phyloP scores from a whole-genome alignment of 345 rosid genomes.

The Aquilaria yunnanensis region DNA sequence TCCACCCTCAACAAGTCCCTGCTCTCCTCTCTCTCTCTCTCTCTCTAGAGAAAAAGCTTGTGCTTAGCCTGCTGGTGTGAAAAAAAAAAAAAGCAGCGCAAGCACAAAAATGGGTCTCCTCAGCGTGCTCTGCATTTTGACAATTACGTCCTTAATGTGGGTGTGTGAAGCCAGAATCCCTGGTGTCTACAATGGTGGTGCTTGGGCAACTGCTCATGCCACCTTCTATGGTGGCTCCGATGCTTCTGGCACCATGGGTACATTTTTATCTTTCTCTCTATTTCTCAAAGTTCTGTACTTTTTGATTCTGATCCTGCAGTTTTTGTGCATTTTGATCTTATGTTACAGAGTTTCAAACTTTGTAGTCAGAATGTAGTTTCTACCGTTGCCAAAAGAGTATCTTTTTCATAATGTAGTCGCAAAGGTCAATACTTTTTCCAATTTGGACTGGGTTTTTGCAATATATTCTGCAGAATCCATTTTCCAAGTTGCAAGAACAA shows the following conservation, averaged over 20 bases:
- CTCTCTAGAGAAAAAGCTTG: not conserved
- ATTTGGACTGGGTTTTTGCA: too few species aligned
- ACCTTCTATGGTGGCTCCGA: slow-evolving; percentile 88
- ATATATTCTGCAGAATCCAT: too few species aligned
- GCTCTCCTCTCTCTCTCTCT: not conserved
- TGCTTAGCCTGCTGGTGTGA: not conserved
- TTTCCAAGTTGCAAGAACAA: too few species aligned
- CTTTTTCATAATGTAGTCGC: too few species aligned
- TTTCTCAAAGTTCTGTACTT: too few species aligned
- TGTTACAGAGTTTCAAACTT: too few species aligned
- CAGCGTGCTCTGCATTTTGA: slow-evolving; percentile 10
- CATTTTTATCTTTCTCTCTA: not conserved
- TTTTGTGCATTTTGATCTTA: too few species aligned
- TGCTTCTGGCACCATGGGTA: slow-evolving; percentile 94
- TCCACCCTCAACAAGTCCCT: not conserved
- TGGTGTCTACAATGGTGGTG: slow-evolving; percentile 56
- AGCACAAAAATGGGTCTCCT: slow-evolving; percentile 6
- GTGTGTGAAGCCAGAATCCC: slow-evolving; percentile 63
- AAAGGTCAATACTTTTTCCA: too few species aligned
- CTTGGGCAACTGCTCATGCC: slow-evolving; percentile 81
- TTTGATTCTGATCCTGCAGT: too few species aligned
- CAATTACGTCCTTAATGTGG: slow-evolving; percentile 24
- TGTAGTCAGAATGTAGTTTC: too few species aligned
- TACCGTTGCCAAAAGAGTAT: too few species aligned
- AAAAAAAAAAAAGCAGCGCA: not conserved